Evolutionary conservation across 805 yeast genomes (phyloP), one percentile per base, ranked within the genome.

Genomic region (Komagataella pseudopastoris): DNA sequence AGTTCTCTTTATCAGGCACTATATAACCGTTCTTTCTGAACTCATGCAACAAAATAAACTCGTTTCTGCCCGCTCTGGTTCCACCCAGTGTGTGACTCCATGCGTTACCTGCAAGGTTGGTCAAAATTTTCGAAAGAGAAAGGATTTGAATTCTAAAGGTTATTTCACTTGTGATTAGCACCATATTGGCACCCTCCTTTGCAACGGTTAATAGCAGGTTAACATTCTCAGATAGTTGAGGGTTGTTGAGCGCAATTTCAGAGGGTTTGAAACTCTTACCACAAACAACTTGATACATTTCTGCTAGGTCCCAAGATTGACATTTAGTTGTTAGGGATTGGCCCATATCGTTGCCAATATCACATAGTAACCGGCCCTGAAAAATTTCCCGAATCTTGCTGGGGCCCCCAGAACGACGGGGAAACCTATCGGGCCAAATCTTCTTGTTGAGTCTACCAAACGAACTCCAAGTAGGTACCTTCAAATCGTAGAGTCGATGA

Each of bases 51-150:
- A 93, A 71, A 75, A 93, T 87, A 63, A 71, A 93, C 65, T 93
- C 98, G 67, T 91, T 91, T 69, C 99, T 78, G 59, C 96, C 97
- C 7, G 96, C 95, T 60, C 99, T 77, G 0, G 97, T 88, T 67
- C 99, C 99, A 50, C 88, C 83, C 50, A 93, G 72, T 0, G 99
- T 93, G 56, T 88, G 89, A 1, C 95, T 78, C 99, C 99, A 93
- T 0, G 96, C 91, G 64, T 93, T 93, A 59, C 99, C 99, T 1
- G 98, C 97, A 55, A 93, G 72, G 57, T 84, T 85, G 1, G 99
- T 93, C 60, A 93, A 72, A 61, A 90, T 96, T 59, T 88, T 88
- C 0, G 98, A 86, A 51, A 93, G 72, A 1, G 97, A 88, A 51
- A 93, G 68, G 53, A 93, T 83, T 66, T 93, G 98, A 51, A 82